These are phyloP conservation scores for Candida railenensis DNA, from an alignment of 805 yeast genomes.

Conservation along the genomic window DNA sequence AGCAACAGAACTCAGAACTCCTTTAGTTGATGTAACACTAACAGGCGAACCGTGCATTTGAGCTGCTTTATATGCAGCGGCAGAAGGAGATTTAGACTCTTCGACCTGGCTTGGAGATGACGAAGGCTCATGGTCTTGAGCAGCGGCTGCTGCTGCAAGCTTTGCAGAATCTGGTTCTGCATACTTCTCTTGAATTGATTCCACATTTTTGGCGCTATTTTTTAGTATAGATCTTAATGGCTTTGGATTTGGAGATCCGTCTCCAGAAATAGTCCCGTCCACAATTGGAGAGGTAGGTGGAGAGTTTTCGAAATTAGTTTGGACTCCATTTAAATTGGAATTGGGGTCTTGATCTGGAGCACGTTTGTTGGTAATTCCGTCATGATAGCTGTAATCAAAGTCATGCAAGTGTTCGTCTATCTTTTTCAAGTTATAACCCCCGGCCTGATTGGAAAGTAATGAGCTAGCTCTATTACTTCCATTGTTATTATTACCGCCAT, in stretches of 20 bases:
- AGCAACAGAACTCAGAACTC: background rate
- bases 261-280: background rate
- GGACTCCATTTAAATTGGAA: no score
- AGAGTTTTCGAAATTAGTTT: no score
- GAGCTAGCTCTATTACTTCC: constrained; percentile 19
- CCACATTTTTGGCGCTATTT: constrained; percentile 11
- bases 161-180: constrained; percentile 3
- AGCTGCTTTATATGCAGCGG: background rate
- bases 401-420: constrained; percentile 44
- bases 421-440: constrained; percentile 26
- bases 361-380: constrained; percentile 9
- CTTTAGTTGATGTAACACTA: background rate
- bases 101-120: background rate
- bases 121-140: background rate
- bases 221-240: constrained; percentile 35
- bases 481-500: no score
- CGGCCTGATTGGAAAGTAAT: constrained; percentile 14
- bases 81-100: background rate
- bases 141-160: background rate
- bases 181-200: constrained; percentile 7
- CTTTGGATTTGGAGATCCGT: background rate
- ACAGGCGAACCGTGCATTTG: background rate
- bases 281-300: background rate
- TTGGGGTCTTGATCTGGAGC: no score
- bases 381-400: constrained; percentile 42